A percentile compares a stretch with the other conserved stretches of the same genome.
Evolutionary conservation across 2,329 filamentous ascomycete genomes (phyloP).

Genomic region (Xenoacremonium recifei): DNA sequence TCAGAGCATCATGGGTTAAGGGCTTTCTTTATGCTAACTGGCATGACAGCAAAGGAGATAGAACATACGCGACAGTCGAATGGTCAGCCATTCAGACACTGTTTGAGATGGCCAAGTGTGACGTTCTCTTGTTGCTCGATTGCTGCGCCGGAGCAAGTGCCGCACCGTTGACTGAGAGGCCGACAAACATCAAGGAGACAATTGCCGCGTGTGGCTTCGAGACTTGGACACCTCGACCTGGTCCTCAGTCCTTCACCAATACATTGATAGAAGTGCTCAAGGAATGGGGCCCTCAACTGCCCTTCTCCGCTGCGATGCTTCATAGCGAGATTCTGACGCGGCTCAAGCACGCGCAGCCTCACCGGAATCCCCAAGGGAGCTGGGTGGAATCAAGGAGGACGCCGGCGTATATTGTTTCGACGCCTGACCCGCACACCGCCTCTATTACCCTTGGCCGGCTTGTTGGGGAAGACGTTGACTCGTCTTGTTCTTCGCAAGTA

Average conservation of each 20-base stretch:
- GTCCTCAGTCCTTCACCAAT: slow-evolving; percentile 23
- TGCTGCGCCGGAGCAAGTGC: slow-evolving; percentile 26
- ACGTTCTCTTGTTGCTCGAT: slow-evolving; percentile 23
- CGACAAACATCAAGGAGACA: slow-evolving; percentile 26
- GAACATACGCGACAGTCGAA: slow-evolving; percentile 23
- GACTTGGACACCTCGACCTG: slow-evolving; percentile 23
- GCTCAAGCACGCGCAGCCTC: slow-evolving; percentile 24
- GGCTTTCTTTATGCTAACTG: slow-evolving; percentile 10
- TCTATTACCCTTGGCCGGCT: slow-evolving; percentile 23
- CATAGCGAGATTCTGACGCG: slow-evolving; percentile 25
- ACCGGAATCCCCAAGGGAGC: slow-evolving; percentile 19
- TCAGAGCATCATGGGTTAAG: no score
- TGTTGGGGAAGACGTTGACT: slow-evolving; percentile 16
- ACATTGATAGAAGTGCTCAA: slow-evolving; percentile 25
- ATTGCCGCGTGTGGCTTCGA: slow-evolving; percentile 27
- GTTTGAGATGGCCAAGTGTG: slow-evolving; percentile 25
- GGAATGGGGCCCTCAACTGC: slow-evolving; percentile 23
- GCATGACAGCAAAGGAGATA: slow-evolving; percentile 19
- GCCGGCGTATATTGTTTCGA: slow-evolving; percentile 25
- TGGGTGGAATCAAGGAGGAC: slow-evolving; percentile 24
- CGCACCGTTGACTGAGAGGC: slow-evolving; percentile 22
- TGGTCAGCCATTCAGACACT: slow-evolving; percentile 27
- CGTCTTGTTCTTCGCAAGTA: slow-evolving; percentile 17
- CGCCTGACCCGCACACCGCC: slow-evolving; percentile 22
- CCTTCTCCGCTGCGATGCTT: slow-evolving; percentile 26